Conservation (phyloP, 306 rosid genomes). For the Pachyrhizus erosus region DNA sequence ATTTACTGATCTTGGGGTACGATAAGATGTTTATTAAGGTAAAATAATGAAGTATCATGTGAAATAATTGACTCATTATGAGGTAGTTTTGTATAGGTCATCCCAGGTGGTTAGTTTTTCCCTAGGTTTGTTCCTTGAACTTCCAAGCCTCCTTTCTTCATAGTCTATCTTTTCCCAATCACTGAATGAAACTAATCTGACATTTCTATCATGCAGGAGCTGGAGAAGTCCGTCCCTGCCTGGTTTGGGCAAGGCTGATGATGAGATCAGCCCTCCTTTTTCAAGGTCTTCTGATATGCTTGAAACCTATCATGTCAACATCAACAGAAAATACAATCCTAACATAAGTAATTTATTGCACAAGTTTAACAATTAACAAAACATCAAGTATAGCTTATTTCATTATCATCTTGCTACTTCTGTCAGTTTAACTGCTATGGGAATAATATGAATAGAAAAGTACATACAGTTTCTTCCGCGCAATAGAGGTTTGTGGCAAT, state of each 20-base stretch:
- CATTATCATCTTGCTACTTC: neutral
- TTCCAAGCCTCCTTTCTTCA: constrained; percentile 71
- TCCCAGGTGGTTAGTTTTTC: constrained; percentile 75
- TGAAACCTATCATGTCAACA: constrained; percentile 62
- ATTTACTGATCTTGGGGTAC: neutral
- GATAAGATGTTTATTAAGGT: constrained; percentile 23
- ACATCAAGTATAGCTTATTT: constrained; percentile 4
- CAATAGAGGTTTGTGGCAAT: too few relatives aligned
- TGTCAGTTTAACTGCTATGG: constrained; percentile 27
- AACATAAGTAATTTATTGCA: neutral
- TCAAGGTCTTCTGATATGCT: constrained; percentile 81
- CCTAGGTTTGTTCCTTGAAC: constrained; percentile 69
- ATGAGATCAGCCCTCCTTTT: constrained; percentile 50
- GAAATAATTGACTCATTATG: constrained; percentile 41
- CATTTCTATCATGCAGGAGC: constrained; percentile 62
- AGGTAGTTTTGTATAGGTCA: constrained; percentile 58
- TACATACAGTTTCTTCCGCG: constrained; percentile 90
- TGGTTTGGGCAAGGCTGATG: constrained; percentile 43
- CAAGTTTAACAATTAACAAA: neutral
- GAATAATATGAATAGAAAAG: constrained; percentile 34
- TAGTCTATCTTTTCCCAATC: constrained; percentile 85
- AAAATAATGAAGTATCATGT: constrained; percentile 38
- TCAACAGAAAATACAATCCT: constrained; percentile 31
- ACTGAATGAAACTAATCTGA: constrained; percentile 61
- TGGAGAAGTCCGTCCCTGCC: too few relatives aligned